These are phyloP conservation scores for Arthroderma uncinatum DNA, from an alignment of 2,329 filamentous ascomycete species.

Conservation along the genomic window DNA sequence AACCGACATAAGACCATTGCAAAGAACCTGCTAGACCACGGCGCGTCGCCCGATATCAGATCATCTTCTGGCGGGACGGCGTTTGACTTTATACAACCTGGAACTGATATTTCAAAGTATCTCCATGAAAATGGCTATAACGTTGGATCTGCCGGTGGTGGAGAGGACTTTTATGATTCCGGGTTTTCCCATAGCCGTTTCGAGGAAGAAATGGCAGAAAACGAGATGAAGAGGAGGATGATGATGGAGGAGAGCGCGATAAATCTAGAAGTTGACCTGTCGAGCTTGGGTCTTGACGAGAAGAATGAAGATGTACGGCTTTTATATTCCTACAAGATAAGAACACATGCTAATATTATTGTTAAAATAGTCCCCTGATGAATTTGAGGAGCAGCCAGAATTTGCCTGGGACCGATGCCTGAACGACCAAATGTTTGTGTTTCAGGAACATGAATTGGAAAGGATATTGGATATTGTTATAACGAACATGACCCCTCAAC, in stretches of 20 bases:
- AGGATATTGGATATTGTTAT: slow-evolving; percentile 91
- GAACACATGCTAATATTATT: slow-evolving; percentile 6
- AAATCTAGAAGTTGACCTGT: slow-evolving; percentile 90
- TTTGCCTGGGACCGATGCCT: slow-evolving; percentile 93
- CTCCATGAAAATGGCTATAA: slow-evolving; percentile 88
- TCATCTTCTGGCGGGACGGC: slow-evolving; percentile 89
- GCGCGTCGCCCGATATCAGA: slow-evolving; percentile 89
- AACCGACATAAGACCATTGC: slow-evolving; percentile 94
- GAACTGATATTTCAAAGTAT: slow-evolving; percentile 94
- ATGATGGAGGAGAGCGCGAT: slow-evolving; percentile 99
- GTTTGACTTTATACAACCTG: slow-evolving; percentile 87
- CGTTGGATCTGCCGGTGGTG: slow-evolving; percentile 30
- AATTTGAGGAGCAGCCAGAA: slow-evolving; percentile 78
- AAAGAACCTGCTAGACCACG: slow-evolving; percentile 81
- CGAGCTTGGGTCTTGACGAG: slow-evolving; percentile 91
- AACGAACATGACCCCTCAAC: slow-evolving; percentile 93
- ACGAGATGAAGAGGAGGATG: slow-evolving; percentile 74
- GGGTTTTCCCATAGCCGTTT: slow-evolving; percentile 89
- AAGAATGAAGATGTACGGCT: slow-evolving; percentile 70
- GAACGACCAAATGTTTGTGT: slow-evolving; percentile 99
- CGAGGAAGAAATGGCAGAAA: slow-evolving; percentile 94
- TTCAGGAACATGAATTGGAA: slow-evolving; percentile 86
- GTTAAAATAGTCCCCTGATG: slow-evolving; percentile 33
- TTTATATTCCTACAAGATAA: neutral
- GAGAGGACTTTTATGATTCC: slow-evolving; percentile 86